These are phyloP conservation scores for Trichoderma koningii DNA, from an alignment of 2,329 filamentous ascomycete genomes.

Conservation along the genomic window DNA sequence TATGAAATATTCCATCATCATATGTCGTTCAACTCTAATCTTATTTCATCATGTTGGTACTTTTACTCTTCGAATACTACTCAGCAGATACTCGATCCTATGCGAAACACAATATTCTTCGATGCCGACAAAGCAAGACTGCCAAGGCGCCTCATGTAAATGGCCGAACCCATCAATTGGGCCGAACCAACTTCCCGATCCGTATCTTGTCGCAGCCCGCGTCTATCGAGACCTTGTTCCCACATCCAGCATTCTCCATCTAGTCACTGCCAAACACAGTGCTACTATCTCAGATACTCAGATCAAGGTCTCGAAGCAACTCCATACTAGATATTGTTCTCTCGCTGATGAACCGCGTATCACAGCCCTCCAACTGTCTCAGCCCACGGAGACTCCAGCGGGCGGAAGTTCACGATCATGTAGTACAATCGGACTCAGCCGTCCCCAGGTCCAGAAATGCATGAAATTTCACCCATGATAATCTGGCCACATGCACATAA, in stretches of 20 bases:
- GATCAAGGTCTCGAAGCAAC: not conserved
- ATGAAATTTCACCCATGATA: not conserved
- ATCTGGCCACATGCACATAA: not conserved
- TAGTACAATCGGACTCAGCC: no score
- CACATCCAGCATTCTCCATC: not conserved
- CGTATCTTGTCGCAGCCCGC: conserved; percentile 11
- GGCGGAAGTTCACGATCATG: not conserved
- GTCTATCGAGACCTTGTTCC: not conserved
- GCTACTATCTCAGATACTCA: not conserved
- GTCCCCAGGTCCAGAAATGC: not conserved
- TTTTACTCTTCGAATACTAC: no score
- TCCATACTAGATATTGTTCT: not conserved
- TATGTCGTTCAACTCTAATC: no score
- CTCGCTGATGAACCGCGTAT: not conserved
- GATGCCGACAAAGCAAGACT: not conserved
- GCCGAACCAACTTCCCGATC: conserved; percentile 16
- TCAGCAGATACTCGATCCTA: not conserved
- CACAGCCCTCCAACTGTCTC: not conserved
- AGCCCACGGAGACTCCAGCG: not conserved
- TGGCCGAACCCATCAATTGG: conserved; percentile 15
- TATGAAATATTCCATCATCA: no score
- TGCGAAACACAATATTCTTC: not conserved
- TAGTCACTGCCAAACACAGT: not conserved
- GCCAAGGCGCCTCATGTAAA: conserved; percentile 9
- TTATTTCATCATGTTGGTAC: no score